phyloP scores from a whole-genome alignment of 2,329 filamentous ascomycete species.

The Phoma sp. region DNA sequence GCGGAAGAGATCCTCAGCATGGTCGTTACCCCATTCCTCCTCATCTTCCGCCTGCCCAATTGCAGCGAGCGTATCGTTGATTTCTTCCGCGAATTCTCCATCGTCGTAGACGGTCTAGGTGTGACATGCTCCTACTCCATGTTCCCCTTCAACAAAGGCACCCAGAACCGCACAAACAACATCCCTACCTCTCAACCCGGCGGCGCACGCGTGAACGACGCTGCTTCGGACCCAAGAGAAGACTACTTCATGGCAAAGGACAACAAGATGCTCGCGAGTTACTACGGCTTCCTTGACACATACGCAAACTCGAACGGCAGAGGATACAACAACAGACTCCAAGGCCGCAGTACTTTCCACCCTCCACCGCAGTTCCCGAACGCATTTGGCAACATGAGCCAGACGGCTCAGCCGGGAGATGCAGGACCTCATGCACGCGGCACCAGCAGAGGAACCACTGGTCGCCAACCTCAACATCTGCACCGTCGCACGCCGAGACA shows the following conservation, averaged over 20 bases:
- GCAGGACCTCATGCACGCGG: conserved; percentile 26
- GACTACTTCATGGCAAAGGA: conserved; percentile 97
- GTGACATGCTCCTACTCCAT: conserved; percentile 98
- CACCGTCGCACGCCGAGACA: conserved; percentile 35
- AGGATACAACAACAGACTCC: conserved; percentile 49
- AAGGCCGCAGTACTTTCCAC: conserved; percentile 67
- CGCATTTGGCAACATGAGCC: conserved; percentile 57
- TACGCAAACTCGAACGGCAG: conserved; percentile 60
- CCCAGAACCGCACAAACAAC: conserved; percentile 56
- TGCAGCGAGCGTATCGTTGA: conserved; percentile 94
- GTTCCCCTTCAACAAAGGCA: conserved; percentile 91
- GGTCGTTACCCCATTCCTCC: conserved; percentile 86
- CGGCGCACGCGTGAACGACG: conserved; percentile 57
- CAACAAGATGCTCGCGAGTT: conserved; percentile 97
- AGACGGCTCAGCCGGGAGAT: conserved; percentile 62
- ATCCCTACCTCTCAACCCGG: conserved; percentile 49
- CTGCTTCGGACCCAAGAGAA: conserved; percentile 67
- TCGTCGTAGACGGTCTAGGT: conserved; percentile 94
- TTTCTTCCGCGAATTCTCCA: conserved; percentile 97
- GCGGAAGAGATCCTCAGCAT: conserved; percentile 92
- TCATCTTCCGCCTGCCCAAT: conserved; percentile 84
- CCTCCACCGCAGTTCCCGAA: conserved; percentile 79
- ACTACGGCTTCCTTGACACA: conserved; percentile 93
- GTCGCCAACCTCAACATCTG: conserved; percentile 33
- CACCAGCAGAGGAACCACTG: conserved; percentile 35